Evolutionary conservation across 805 yeast species (phyloP).

Genomic region (Saccharomycopsis schoenii): DNA sequence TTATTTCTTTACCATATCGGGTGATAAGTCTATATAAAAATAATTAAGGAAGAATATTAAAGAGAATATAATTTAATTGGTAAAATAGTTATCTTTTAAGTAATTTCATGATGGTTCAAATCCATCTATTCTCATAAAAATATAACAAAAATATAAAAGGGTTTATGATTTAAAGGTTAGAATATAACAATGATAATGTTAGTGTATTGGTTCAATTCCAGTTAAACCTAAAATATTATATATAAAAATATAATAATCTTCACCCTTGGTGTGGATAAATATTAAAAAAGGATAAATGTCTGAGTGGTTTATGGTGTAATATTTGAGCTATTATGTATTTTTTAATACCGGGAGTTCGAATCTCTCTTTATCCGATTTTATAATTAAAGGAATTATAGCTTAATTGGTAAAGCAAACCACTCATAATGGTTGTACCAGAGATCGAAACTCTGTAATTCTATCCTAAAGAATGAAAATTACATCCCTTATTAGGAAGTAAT

Average conservation of each 20-base stretch:
- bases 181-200: constrained; percentile 18
- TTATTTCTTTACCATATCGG: background rate
- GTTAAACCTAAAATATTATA: constrained; percentile 6
- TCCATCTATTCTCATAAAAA: constrained; percentile 8
- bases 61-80: constrained; percentile 15
- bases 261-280: background rate
- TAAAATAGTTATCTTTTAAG: constrained; percentile 12
- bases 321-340: constrained; percentile 20
- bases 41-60: background rate
- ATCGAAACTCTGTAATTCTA: constrained; percentile 20
- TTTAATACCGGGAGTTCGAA: constrained; percentile 21
- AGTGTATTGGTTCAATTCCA: constrained; percentile 19
- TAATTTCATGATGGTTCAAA: constrained; percentile 11
- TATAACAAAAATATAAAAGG: background rate
- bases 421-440: constrained; percentile 20
- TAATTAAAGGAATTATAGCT: constrained; percentile 19
- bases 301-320: constrained; percentile 21
- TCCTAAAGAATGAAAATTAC: too few relatives aligned
- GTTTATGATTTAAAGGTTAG: constrained; percentile 19
- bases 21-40: too few relatives aligned
- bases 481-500: too few relatives aligned
- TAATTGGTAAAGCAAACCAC: constrained; percentile 21
- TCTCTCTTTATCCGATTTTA: constrained; percentile 19
- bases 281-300: constrained; percentile 17
- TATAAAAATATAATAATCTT: constrained; percentile 2